Evolutionary conservation across 495 filamentous ascomycete genomes (phyloP).

Genomic region (Acidiella bohemica): DNA sequence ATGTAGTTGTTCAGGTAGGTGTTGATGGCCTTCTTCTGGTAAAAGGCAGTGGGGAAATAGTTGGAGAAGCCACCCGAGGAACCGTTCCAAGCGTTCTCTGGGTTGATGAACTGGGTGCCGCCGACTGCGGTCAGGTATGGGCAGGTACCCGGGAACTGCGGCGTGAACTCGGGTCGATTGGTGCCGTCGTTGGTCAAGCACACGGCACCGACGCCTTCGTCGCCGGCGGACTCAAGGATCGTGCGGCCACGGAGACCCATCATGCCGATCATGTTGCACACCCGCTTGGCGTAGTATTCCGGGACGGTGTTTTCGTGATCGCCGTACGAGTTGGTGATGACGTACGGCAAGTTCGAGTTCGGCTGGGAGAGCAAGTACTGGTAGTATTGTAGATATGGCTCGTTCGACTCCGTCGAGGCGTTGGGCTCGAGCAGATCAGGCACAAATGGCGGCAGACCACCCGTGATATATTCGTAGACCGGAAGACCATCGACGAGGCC

Average conservation of each 20-base stretch:
- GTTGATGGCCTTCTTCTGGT: slow-evolving; percentile 45
- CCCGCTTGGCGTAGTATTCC: slow-evolving; percentile 46
- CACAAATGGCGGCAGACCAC: slow-evolving; percentile 47
- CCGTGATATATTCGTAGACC: slow-evolving; percentile 54
- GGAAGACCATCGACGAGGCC: slow-evolving; percentile 45
- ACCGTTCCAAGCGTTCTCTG: slow-evolving; percentile 45
- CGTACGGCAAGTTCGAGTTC: slow-evolving; percentile 46
- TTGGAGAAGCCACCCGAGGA: slow-evolving; percentile 58
- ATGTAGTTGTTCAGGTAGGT: slow-evolving; percentile 43
- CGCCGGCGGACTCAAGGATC: slow-evolving; percentile 57
- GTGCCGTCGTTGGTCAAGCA: slow-evolving; percentile 55
- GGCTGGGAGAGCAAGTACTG: slow-evolving; percentile 46
- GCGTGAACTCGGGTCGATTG: slow-evolving; percentile 51
- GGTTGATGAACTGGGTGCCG: slow-evolving; percentile 44
- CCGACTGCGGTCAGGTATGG: slow-evolving; percentile 64
- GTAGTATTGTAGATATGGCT: slow-evolving; percentile 64
- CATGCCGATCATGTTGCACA: slow-evolving; percentile 57
- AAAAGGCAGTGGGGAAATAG: slow-evolving; percentile 46
- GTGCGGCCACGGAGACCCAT: slow-evolving; percentile 66
- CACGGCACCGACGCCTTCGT: slow-evolving; percentile 50
- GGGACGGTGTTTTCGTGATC: slow-evolving; percentile 71
- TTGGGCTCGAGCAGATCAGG: slow-evolving; percentile 48
- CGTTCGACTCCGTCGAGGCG: slow-evolving; percentile 42
- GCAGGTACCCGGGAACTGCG: slow-evolving; percentile 58
- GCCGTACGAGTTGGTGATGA: slow-evolving; percentile 68